Conservation (phyloP, 169 alveolate species). For the Eimeria praecox region DNA sequence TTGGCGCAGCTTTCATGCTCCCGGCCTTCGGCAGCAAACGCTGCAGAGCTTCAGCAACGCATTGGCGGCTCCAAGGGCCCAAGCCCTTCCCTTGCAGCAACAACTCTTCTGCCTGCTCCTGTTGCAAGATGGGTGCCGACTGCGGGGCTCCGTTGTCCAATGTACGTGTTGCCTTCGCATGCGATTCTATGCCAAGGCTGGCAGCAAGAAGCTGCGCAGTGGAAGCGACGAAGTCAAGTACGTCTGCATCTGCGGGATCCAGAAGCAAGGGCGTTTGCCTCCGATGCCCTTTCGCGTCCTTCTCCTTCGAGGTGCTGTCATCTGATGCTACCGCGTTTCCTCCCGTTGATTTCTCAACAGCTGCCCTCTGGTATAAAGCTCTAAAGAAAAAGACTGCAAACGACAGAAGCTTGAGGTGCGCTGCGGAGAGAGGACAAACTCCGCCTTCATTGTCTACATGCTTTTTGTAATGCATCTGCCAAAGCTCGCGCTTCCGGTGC, state of each 20-base stretch:
- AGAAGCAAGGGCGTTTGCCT: neutral
- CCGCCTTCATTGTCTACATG: neutral
- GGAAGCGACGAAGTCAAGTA: conserved; percentile 26
- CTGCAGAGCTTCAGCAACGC: conserved; percentile 31
- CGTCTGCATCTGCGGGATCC: conserved; percentile 64
- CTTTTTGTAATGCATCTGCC: neutral
- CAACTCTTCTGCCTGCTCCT: conserved; percentile 51
- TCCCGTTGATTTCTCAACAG: neutral
- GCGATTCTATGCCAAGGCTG: conserved; percentile 10
- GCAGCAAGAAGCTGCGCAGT: conserved; percentile 68
- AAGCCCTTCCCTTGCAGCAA: conserved; percentile 45
- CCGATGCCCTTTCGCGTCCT: neutral
- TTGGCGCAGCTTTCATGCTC: neutral
- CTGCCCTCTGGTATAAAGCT: neutral
- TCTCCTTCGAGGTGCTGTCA: neutral
- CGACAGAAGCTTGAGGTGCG: conserved; percentile 29
- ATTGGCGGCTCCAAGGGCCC: conserved; percentile 74
- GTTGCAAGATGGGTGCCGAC: neutral
- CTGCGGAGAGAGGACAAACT: neutral
- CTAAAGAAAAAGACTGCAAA: neutral
- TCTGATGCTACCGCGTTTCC: neutral
- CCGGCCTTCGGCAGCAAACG: neutral
- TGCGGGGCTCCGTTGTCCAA: neutral
- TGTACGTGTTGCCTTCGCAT: neutral
- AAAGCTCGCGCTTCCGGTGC: neutral